A percentile compares a stretch with the other conserved stretches of the same genome.
Evolutionary conservation across 2,329 filamentous ascomycete species (phyloP).

Genomic region (Fusarium musae): DNA sequence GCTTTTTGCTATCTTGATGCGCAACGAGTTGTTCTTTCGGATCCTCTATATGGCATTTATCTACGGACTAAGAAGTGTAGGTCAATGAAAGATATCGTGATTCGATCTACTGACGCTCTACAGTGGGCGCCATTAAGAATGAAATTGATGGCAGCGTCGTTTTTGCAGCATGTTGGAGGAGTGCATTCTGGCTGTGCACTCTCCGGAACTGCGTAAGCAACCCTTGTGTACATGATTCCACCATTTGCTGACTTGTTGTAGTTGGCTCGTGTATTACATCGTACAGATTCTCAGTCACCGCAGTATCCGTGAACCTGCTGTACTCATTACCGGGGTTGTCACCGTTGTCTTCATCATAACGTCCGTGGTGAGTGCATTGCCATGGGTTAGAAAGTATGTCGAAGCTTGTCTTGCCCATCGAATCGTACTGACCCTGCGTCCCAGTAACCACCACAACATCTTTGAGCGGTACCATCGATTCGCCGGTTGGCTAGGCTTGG

Average conservation of each 20-base stretch:
- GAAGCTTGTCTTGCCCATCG: fast-evolving
- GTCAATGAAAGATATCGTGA: too few relatives aligned
- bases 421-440: fast-evolving
- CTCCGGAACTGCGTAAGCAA: neutral
- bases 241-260: neutral
- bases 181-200: neutral
- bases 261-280: neutral
- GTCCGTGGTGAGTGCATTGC: neutral
- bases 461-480: constrained; percentile 4
- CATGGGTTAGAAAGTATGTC: constrained; percentile 7
- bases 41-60: neutral
- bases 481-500: neutral
- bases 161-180: constrained; percentile 3
- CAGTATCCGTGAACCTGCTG: neutral
- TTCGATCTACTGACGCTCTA: fast-evolving
- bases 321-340: neutral
- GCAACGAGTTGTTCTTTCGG: neutral
- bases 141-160: neutral
- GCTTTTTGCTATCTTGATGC: neutral
- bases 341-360: neutral
- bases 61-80: neutral
- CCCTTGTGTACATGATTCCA: fast-evolving
- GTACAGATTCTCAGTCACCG: neutral
- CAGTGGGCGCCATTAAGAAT: neutral
- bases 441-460: neutral